Percentiles rank a stretch among this genome's conserved stretches.
These are phyloP conservation scores for Carex sylvatica DNA, from an alignment of 202 grass and related monocot genomes.

Conservation along the genomic window DNA sequence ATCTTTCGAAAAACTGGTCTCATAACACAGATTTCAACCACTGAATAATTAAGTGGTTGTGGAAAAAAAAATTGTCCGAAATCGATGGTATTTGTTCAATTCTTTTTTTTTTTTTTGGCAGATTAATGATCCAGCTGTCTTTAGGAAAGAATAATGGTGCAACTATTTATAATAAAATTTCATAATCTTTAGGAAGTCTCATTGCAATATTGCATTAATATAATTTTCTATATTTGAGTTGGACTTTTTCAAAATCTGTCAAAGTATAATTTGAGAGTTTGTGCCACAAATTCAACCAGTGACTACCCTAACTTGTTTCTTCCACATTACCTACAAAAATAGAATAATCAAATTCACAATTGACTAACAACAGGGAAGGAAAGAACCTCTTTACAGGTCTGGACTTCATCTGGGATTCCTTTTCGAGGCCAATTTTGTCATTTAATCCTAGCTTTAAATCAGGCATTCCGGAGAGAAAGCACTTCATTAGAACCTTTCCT, in stretches of 20 bases:
- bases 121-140: not conserved
- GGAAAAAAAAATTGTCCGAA: too few species aligned
- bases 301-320: not conserved
- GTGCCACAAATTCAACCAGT: constrained; percentile 6
- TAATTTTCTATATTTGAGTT: not conserved
- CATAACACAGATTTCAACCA: too few species aligned
- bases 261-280: not conserved
- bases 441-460: constrained; percentile 96
- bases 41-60: too few species aligned
- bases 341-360: constrained; percentile 5
- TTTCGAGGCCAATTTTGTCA: constrained; percentile 98
- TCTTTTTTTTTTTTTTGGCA: too few species aligned
- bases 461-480: constrained; percentile 99
- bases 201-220: not conserved
- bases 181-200: not conserved
- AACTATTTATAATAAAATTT: not conserved
- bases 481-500: constrained; percentile 99
- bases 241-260: not conserved
- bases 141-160: not conserved
- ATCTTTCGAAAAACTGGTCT: too few species aligned
- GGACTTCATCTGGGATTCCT: constrained; percentile 88
- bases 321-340: not conserved
- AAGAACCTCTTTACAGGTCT: constrained; percentile 74
- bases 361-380: not conserved
- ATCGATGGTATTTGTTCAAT: too few species aligned